Evolutionary conservation across 495 filamentous ascomycete species (phyloP), one percentile per base, ranked within the genome.

Genomic region (Aspergillus indologenus): DNA sequence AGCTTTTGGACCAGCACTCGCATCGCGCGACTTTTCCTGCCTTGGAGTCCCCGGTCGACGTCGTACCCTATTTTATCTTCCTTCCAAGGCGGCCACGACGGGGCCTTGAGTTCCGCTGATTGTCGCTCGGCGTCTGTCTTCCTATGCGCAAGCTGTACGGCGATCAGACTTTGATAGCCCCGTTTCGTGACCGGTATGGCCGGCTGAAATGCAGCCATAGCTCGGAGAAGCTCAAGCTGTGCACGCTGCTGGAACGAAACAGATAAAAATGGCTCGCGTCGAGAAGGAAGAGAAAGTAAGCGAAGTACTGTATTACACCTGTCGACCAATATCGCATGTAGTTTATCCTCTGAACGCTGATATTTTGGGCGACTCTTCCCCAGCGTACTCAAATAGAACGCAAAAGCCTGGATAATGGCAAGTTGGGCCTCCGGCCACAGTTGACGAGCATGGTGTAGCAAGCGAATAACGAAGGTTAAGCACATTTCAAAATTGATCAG

Each of bases 51-150:
- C 24, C 81, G 82, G 5, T 76, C 67, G 21, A 75, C 74, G 68
- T 88, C 85, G 21, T 86, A 77, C 2, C 83, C 84, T 14, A 81
- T 73, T 45, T 72, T 81, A 8, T 83, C 81, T 64, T 84, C 79
- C 52, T 87, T 89, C 85, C 84, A 91, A 1, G 88, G 88, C 3
- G 88, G 88, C 88, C 88, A 90, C 14, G 80, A 83, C 0, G 73
- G 73, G 5, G 81, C 76, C 71, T 90, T 87, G 29, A 87, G 64
- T 40, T 73, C 66, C 1, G 83, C 83, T 72, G 78, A 86, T 61
- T 82, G 78, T 12, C 75, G 79, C 66, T 90, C 88, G 1, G 70
- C 67, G 0, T 54, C 4, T 3, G 84, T 87, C 64, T 91, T 90
- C 40, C 73, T 77, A 61, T 85, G 87, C 0, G 83, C 84, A 6